phyloP scores from a whole-genome alignment of 768 basidiomycete genomes.

The Pholiota conissans region DNA sequence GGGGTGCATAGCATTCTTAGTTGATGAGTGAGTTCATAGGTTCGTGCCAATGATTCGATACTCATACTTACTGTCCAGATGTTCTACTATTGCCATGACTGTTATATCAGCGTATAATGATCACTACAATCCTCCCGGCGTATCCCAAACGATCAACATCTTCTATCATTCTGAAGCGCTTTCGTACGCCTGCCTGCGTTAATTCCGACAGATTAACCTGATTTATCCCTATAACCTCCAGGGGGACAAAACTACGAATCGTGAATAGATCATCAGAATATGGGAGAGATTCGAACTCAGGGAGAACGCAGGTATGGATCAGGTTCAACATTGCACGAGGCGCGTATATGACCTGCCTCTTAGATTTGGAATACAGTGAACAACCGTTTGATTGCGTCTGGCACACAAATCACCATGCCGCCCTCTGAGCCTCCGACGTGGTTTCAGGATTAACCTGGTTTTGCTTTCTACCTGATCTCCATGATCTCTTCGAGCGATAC shows the following conservation, averaged over 20 bases:
- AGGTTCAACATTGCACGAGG: not conserved
- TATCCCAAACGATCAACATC: conserved; percentile 46
- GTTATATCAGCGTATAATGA: conserved; percentile 34
- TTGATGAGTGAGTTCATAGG: conserved; percentile 44
- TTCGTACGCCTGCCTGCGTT: conserved; percentile 27
- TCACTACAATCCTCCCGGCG: conserved; percentile 27
- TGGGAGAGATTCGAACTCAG: conserved; percentile 28
- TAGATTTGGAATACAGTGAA: conserved; percentile 44
- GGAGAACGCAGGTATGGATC: conserved; percentile 41
- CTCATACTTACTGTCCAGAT: conserved; percentile 30
- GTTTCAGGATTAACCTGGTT: not conserved
- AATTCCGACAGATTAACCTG: not conserved
- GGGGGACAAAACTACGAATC: conserved; percentile 44
- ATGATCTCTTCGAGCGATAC: too few relatives aligned
- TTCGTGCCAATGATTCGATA: not conserved
- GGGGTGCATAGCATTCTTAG: conserved; percentile 41
- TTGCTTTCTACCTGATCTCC: not conserved
- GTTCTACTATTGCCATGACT: conserved; percentile 38
- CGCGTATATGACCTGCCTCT: not conserved
- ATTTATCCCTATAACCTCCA: conserved; percentile 13
- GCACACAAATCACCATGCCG: conserved; percentile 40
- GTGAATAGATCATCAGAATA: conserved; percentile 36
- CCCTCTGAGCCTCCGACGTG: conserved; percentile 22
- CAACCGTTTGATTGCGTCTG: conserved; percentile 40
- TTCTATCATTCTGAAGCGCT: conserved; percentile 44